phyloP scores from a whole-genome alignment of 2,329 filamentous ascomycete genomes.

The Xylaria sp. region DNA sequence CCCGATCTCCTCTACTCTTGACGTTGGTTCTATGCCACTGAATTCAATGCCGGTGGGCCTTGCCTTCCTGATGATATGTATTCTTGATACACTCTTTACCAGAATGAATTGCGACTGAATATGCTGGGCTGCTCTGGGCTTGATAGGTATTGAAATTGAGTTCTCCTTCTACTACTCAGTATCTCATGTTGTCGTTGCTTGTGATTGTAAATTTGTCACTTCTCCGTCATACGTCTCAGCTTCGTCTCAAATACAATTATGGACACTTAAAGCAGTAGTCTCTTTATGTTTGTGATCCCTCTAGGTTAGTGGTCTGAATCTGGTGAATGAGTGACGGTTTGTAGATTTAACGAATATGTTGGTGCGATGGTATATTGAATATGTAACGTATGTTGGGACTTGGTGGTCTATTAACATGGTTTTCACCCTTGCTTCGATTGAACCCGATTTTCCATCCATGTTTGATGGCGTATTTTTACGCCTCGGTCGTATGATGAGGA shows the following conservation, averaged over 20 bases:
- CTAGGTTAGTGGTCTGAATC: not conserved
- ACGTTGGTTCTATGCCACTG: slow-evolving; percentile 17
- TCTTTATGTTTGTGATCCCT: too few species aligned
- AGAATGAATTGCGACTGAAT: slow-evolving; percentile 34
- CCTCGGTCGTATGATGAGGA: too few species aligned
- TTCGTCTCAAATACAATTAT: too few species aligned
- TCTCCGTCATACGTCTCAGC: not conserved
- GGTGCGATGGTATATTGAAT: too few species aligned
- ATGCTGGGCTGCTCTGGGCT: slow-evolving; percentile 26
- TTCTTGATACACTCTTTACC: slow-evolving; percentile 38
- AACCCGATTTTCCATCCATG: too few species aligned
- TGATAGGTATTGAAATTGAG: slow-evolving; percentile 38
- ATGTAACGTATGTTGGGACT: too few species aligned
- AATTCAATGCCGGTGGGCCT: slow-evolving; percentile 11
- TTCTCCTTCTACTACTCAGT: slow-evolving; percentile 1
- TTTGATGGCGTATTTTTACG: too few species aligned
- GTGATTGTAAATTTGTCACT: not conserved
- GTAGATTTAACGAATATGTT: too few species aligned
- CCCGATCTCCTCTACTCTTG: slow-evolving; percentile 27
- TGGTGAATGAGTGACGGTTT: too few species aligned
- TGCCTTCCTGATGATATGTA: slow-evolving; percentile 32
- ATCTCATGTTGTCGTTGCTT: not conserved
- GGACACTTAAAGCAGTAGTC: too few species aligned
- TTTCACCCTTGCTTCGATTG: too few species aligned
- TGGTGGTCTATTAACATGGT: too few species aligned